Percentiles rank a stretch among this genome's conserved stretches.
Evolutionary conservation across 208 protist species (phyloP).

Genomic region (Trypanosoma congolense): DNA sequence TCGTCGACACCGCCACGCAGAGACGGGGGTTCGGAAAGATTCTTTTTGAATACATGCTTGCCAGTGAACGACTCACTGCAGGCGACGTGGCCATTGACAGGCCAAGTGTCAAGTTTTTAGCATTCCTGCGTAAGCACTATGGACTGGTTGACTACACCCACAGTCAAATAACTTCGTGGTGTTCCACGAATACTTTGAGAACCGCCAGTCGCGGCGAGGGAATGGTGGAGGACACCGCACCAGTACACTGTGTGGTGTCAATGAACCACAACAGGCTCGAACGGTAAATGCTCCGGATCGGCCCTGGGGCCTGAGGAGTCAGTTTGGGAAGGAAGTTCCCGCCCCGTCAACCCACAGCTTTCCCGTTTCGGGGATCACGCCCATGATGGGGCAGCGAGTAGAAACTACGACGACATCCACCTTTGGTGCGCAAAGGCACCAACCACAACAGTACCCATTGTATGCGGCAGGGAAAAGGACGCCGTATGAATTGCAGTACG

Average conservation of each 20-base stretch:
- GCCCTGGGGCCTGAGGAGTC: too few relatives aligned
- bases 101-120: conserved; percentile 86
- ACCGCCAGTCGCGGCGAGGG: conserved; percentile 12
- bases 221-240: not conserved
- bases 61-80: conserved; percentile 27
- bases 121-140: conserved; percentile 88
- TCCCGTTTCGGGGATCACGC: too few relatives aligned
- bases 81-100: conserved; percentile 87
- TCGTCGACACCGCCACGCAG: conserved; percentile 84
- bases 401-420: too few relatives aligned
- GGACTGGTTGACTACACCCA: conserved; percentile 53
- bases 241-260: too few relatives aligned
- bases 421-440: not conserved
- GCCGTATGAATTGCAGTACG: conserved; percentile 23
- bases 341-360: too few relatives aligned
- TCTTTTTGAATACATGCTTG: conserved; percentile 80
- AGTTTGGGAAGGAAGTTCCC: too few relatives aligned
- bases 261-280: too few relatives aligned
- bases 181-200: conserved; percentile 86
- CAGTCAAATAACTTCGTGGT: conserved; percentile 93
- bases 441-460: conserved; percentile 1
- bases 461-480: conserved; percentile 4
- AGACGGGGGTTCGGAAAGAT: conserved; percentile 72
- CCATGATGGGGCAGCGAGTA: too few relatives aligned
- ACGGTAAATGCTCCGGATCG: too few relatives aligned